These are phyloP conservation scores for Trichaptum fuscoviolaceum DNA, from an alignment of 768 basidiomycete genomes.

Conservation along the genomic window DNA sequence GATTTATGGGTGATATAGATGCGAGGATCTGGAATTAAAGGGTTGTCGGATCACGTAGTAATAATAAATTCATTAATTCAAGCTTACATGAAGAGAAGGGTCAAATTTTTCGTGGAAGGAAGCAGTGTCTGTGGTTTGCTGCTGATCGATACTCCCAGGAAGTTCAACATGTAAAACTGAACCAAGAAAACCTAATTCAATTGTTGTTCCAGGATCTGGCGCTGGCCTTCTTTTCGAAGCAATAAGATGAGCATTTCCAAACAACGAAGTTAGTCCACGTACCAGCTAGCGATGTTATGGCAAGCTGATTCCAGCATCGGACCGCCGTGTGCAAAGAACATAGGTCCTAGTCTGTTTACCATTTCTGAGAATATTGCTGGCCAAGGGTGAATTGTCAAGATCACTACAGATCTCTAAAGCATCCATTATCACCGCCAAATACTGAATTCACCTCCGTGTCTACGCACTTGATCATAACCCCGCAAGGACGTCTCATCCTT, in stretches of 20 bases:
- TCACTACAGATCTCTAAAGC: slow-evolving; percentile 68
- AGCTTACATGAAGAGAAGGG: slow-evolving; percentile 43
- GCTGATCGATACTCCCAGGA: slow-evolving; percentile 62
- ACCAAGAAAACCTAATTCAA: slow-evolving; percentile 84
- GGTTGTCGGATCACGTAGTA: not conserved
- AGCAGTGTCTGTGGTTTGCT: slow-evolving; percentile 59
- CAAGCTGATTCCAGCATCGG: slow-evolving; percentile 84
- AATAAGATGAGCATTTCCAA: slow-evolving; percentile 4
- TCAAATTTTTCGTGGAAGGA: slow-evolving; percentile 49
- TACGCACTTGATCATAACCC: slow-evolving; percentile 72
- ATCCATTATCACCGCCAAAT: slow-evolving; percentile 10
- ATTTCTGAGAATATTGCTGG: slow-evolving; percentile 74
- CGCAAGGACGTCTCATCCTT: slow-evolving; percentile 62
- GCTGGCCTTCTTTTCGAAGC: slow-evolving; percentile 65
- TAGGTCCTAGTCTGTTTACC: slow-evolving; percentile 66
- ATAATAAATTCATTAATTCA: slow-evolving; percentile 13
- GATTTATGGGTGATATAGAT: slow-evolving; percentile 51
- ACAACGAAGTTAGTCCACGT: slow-evolving; percentile 25
- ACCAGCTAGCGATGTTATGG: slow-evolving; percentile 84
- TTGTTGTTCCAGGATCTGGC: slow-evolving; percentile 55
- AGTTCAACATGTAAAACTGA: slow-evolving; percentile 67
- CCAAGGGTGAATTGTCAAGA: slow-evolving; percentile 75
- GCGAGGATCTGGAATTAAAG: slow-evolving; percentile 54
- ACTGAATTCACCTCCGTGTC: slow-evolving; percentile 3
- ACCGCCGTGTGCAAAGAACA: slow-evolving; percentile 66